Evolutionary conservation across 106 monocot genomes (phyloP).

Genomic region (Allium cepa): DNA sequence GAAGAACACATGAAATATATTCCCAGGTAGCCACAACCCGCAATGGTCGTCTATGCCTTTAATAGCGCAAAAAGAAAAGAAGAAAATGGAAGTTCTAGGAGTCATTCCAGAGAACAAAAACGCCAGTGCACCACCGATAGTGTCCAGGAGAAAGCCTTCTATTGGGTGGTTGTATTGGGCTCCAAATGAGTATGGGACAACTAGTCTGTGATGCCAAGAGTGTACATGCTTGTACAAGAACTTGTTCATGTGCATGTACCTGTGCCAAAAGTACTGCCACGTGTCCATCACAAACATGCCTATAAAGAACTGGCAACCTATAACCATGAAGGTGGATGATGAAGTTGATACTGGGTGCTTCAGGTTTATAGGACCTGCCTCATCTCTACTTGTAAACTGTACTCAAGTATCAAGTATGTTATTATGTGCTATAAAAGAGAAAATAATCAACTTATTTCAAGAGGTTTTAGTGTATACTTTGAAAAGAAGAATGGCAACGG

Average conservation of each 20-base stretch:
- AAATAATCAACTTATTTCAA: neutral
- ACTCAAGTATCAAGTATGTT: neutral
- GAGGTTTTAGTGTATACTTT: neutral
- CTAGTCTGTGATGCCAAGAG: conserved; percentile 9
- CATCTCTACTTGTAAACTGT: neutral
- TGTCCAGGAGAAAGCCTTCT: conserved; percentile 10
- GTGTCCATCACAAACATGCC: conserved; percentile 86
- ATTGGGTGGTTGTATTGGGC: conserved; percentile 12
- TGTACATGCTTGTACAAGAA: conserved; percentile 77
- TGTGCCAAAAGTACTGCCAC: conserved; percentile 90
- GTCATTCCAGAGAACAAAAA: conserved; percentile 12
- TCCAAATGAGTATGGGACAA: conserved; percentile 17
- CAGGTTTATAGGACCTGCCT: neutral
- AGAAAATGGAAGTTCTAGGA: conserved; percentile 9
- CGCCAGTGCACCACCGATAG: neutral
- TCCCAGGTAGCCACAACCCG: conserved; percentile 17
- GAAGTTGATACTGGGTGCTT: neutral
- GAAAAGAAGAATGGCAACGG: neutral
- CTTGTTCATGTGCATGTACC: conserved; percentile 88
- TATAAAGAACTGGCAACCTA: conserved; percentile 41
- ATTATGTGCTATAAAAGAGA: neutral
- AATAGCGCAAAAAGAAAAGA: conserved; percentile 9
- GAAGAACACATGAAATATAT: conserved; percentile 9
- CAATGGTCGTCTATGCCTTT: conserved; percentile 15
- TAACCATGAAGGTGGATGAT: neutral